A percentile compares a stretch with the other conserved stretches of the same genome.
Conservation (phyloP, 805 yeast genomes). For the Wickerhamiella azymoides region DNA sequence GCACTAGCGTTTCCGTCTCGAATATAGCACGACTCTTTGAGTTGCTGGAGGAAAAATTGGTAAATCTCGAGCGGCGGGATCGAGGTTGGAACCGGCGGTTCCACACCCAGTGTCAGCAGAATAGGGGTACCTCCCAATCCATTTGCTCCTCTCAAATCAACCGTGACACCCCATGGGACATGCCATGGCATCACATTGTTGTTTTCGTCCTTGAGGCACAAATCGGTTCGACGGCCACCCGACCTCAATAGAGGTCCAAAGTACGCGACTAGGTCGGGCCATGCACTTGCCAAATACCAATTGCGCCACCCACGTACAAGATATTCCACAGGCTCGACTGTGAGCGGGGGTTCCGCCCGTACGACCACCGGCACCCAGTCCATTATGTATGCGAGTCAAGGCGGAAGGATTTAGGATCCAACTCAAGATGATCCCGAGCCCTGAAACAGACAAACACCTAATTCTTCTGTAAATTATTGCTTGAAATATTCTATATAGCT, state of each 20-base stretch:
- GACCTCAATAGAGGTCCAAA: slow-evolving; percentile 11
- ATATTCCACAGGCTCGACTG: neutral
- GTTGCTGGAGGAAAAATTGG: slow-evolving; percentile 55
- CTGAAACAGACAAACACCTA: no score
- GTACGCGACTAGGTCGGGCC: slow-evolving; percentile 12
- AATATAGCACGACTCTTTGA: slow-evolving; percentile 71
- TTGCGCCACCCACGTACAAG: slow-evolving; percentile 2
- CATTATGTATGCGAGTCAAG: neutral
- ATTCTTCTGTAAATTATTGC: no score
- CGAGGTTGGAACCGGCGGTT: neutral
- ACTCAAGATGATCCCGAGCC: no score
- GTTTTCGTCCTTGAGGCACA: slow-evolving; percentile 13
- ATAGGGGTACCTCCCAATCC: neutral
- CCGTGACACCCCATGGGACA: slow-evolving; percentile 17
- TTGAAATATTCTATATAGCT: no score
- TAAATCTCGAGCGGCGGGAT: slow-evolving; percentile 22
- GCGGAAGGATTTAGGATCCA: no score
- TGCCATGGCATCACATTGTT: slow-evolving; percentile 12
- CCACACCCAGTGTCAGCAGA: neutral
- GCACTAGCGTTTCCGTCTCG: slow-evolving; percentile 64
- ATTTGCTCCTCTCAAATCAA: slow-evolving; percentile 9
- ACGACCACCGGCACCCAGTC: slow-evolving; percentile 10
- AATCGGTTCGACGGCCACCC: slow-evolving; percentile 3
- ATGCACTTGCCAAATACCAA: slow-evolving; percentile 11
- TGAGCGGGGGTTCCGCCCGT: slow-evolving; percentile 5